phyloP scores from a whole-genome alignment of 192 early-diverging fungal genomes.

The Geranomyces variabilis region DNA sequence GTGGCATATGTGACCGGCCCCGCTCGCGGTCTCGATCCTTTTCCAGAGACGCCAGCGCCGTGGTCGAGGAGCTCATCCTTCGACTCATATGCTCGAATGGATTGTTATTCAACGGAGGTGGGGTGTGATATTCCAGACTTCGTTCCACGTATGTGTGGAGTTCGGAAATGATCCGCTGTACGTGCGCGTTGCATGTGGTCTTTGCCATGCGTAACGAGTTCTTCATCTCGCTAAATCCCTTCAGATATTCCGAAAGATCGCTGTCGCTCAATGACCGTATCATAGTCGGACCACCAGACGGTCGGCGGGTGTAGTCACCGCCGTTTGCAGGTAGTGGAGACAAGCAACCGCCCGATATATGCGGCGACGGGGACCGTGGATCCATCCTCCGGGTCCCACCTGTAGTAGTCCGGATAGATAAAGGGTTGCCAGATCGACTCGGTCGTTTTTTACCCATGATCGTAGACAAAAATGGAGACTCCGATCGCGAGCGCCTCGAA shows the following conservation, averaged over 20 bases:
- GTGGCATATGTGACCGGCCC: constrained; percentile 14
- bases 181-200: constrained; percentile 58
- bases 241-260: constrained; percentile 52
- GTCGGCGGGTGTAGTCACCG: background rate
- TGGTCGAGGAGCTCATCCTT: constrained; percentile 2
- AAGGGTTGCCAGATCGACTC: constrained; percentile 22
- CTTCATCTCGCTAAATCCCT: constrained; percentile 57
- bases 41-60: constrained; percentile 3
- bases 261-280: constrained; percentile 47
- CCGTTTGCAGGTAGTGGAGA: constrained; percentile 5
- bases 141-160: constrained; percentile 71
- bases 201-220: constrained; percentile 52
- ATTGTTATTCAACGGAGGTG: constrained; percentile 2
- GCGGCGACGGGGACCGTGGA: constrained; percentile 8
- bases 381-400: background rate
- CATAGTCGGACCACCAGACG: constrained; percentile 17
- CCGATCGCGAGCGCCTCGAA: constrained; percentile 27
- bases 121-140: constrained; percentile 39
- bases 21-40: constrained; percentile 27
- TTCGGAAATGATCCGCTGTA: constrained; percentile 67
- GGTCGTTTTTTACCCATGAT: constrained; percentile 22
- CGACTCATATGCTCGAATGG: constrained; percentile 1
- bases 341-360: constrained; percentile 6
- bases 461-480: constrained; percentile 9
- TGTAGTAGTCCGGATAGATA: constrained; percentile 17